Conservation (phyloP, 192 early-diverging fungal species). For the Powellomyces hirtus region DNA sequence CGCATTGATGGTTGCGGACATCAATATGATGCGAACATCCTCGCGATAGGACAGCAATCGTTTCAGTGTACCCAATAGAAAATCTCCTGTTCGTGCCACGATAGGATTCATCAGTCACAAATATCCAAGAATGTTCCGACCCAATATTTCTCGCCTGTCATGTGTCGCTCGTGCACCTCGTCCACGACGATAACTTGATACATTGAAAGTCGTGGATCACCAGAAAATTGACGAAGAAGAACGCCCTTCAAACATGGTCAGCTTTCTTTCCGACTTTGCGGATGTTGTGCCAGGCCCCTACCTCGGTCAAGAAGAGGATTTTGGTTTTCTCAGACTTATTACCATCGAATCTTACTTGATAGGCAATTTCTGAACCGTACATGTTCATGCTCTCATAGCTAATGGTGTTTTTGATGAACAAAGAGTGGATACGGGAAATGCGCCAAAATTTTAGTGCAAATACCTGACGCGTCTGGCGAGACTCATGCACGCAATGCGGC, state of each 20-base stretch:
- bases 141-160: slow-evolving; percentile 33
- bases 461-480: slow-evolving; percentile 60
- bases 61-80: slow-evolving; percentile 74
- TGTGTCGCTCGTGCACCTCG: slow-evolving; percentile 80
- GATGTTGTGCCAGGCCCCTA: slow-evolving; percentile 2
- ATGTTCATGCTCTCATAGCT: slow-evolving; percentile 61
- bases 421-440: slow-evolving; percentile 35
- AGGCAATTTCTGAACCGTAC: slow-evolving; percentile 65
- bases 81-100: slow-evolving; percentile 65
- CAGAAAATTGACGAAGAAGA: slow-evolving; percentile 67
- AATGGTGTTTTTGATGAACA: slow-evolving; percentile 17
- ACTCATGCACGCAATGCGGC: slow-evolving; percentile 71
- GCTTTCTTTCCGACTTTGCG: not conserved
- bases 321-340: slow-evolving; percentile 55
- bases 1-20: slow-evolving; percentile 90
- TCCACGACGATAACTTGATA: slow-evolving; percentile 77
- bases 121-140: too few species aligned
- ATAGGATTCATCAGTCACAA: too few species aligned
- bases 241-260: slow-evolving; percentile 45
- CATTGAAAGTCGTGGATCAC: slow-evolving; percentile 53
- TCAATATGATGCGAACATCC: slow-evolving; percentile 77
- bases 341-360: slow-evolving; percentile 56
- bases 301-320: slow-evolving; percentile 71
- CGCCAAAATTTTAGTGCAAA: slow-evolving; percentile 32
- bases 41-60: slow-evolving; percentile 49